phyloP scores from a whole-genome alignment of 2,329 filamentous ascomycete species.

The Colletotrichum sublineola region DNA sequence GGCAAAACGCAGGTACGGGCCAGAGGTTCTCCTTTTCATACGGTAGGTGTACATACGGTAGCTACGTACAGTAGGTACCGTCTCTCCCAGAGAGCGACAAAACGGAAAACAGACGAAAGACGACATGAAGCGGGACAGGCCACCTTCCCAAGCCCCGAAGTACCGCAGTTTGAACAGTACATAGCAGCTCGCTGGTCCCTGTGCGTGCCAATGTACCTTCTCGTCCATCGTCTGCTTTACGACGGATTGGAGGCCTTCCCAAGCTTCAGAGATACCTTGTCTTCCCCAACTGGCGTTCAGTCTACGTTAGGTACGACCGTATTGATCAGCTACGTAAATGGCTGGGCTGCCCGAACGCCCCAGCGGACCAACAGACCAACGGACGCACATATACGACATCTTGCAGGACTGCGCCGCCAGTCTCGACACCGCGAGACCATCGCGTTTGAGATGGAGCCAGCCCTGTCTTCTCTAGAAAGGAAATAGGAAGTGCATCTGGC shows the following conservation, averaged over 20 bases:
- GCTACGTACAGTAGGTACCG: neutral
- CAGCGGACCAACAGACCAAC: neutral
- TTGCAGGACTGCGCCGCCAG: slow-evolving; percentile 34
- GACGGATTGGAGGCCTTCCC: slow-evolving; percentile 23
- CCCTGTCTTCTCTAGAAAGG: slow-evolving; percentile 18
- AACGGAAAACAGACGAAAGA: slow-evolving; percentile 18
- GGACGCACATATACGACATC: slow-evolving; percentile 37
- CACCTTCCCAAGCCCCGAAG: slow-evolving; percentile 27
- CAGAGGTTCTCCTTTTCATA: neutral
- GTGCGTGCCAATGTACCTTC: slow-evolving; percentile 26
- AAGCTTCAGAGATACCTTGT: slow-evolving; percentile 19
- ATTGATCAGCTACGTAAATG: neutral
- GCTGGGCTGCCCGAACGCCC: neutral
- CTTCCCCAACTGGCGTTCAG: neutral
- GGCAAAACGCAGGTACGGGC: slow-evolving; percentile 44
- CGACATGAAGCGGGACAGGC: neutral
- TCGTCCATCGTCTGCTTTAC: slow-evolving; percentile 8
- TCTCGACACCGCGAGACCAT: slow-evolving; percentile 20
- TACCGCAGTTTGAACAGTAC: slow-evolving; percentile 40
- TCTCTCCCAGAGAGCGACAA: slow-evolving; percentile 1
- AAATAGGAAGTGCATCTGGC: too few species aligned
- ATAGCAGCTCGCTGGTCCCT: slow-evolving; percentile 29
- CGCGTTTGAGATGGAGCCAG: slow-evolving; percentile 25
- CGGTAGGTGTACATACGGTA: neutral
- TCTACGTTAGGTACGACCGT: neutral